Base-by-base conservation (phyloP, 1,139 yeast species). In the Kurtzmaniella quercitrusa region DNA sequence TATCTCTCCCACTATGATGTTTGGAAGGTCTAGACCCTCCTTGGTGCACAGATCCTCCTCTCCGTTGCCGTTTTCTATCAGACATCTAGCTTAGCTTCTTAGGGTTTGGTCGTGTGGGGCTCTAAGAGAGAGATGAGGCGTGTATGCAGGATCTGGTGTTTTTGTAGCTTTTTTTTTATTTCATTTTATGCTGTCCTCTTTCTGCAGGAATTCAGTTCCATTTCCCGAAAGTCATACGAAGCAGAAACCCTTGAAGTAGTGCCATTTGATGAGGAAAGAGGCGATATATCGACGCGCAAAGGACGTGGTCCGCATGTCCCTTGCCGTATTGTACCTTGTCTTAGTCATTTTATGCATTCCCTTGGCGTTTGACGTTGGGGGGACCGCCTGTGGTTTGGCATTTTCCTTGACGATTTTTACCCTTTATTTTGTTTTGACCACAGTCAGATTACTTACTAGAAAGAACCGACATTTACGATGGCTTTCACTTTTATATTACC, bases 361-460 rank as follows among this genome's bases (percentile, higher is more conserved):
- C 5, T 74, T 93, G 50, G 89, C 97, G n/a, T 93, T 93, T 64
- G 96, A 91, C 58, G 85, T 89, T 29, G 98, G 98, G 14, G 98
- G 98, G 1, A 76, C 84, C 25, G 76, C 81, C 45, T 91, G 98
- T 64, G 98, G 98, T 0, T 68, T 93, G 51, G 81, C 95, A 15
- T 93, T 82, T 59, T 86, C 97, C 2, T 79, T 87, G 41, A 83
- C 96, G 1, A 71, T 90, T 27, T 77, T 85, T 50, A 62, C 73
- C 41, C 65, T 85, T 46, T 90, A 89, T 63, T 82, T 87, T 51
- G 61, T 79, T 6, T 69, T 89, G 42, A 88, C 96, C 11, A 82
- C 95, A 1, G 59, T 89, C 37, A 73, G 94, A 47, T 70, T 88
- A 27, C 49, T 81, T 17, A 66, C 78, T 11, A 70, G 80, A 46